Conservation (phyloP, 2,329 filamentous ascomycete species). For the Acrocalymma vagum region DNA sequence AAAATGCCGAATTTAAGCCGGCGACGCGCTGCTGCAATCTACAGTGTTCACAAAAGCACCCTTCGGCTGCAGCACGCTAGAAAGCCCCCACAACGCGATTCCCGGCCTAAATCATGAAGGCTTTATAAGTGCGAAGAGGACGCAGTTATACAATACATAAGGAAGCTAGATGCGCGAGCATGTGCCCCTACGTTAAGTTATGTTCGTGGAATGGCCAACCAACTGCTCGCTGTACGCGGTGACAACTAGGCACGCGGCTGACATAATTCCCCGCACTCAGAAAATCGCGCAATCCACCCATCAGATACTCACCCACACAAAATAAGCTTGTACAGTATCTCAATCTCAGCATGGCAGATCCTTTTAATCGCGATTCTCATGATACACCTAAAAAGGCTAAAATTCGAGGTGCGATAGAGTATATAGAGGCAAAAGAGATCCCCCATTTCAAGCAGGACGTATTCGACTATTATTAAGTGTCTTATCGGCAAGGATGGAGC, state of each 20-base stretch:
- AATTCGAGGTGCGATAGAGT: too few relatives aligned
- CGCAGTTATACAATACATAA: conserved; percentile 13
- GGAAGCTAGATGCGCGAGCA: conserved; percentile 14
- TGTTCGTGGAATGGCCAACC: conserved; percentile 16
- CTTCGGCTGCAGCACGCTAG: conserved; percentile 7
- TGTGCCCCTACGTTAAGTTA: conserved; percentile 12
- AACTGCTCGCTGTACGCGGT: conserved; percentile 16
- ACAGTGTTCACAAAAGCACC: conserved; percentile 10
- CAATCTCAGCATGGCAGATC: too few relatives aligned
- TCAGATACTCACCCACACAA: too few relatives aligned
- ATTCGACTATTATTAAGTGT: too few relatives aligned
- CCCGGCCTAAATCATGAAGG: conserved; percentile 6
- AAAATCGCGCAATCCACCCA: too few relatives aligned
- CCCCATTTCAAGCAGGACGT: too few relatives aligned
- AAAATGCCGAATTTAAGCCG: conserved; percentile 7
- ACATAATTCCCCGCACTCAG: too few relatives aligned
- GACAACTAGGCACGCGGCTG: conserved; percentile 1
- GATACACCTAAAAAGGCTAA: too few relatives aligned
- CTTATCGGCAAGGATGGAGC: too few relatives aligned
- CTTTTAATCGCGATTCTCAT: too few relatives aligned
- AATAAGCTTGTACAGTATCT: too few relatives aligned
- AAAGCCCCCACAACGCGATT: conserved; percentile 12
- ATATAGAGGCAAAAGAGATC: too few relatives aligned
- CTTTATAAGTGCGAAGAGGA: conserved; percentile 14
- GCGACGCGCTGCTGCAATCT: conserved; percentile 8